phyloP scores from a whole-genome alignment of 306 rosid species.

The Corylus heterophylla region DNA sequence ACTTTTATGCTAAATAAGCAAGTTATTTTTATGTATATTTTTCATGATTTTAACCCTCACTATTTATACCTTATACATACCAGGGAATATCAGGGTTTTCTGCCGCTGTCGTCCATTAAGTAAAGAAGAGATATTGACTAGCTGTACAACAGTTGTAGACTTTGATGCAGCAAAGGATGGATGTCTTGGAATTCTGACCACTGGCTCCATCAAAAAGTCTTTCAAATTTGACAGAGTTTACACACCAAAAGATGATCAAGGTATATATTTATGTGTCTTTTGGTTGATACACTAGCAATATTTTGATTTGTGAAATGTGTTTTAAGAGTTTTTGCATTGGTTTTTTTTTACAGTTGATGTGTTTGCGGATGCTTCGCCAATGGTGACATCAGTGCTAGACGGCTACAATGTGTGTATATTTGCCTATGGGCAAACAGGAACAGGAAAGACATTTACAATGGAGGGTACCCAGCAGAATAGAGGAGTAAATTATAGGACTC shows the following conservation, averaged over 20 bases:
- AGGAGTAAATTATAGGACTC: conserved; percentile 89
- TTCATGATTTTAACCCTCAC: conserved; percentile 5
- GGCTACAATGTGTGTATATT: conserved; percentile 90
- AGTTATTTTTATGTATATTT: neutral
- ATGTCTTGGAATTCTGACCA: conserved; percentile 62
- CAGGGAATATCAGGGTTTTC: conserved; percentile 86
- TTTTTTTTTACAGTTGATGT: conserved; percentile 66
- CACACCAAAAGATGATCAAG: conserved; percentile 84
- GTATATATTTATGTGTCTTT: conserved; percentile 27
- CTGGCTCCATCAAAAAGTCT: conserved; percentile 58
- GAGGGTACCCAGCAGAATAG: conserved; percentile 80
- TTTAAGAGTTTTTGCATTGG: conserved; percentile 22
- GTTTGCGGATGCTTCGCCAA: conserved; percentile 77
- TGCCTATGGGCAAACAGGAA: conserved; percentile 95
- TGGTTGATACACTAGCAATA: neutral
- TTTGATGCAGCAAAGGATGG: conserved; percentile 87
- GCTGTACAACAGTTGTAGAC: conserved; percentile 66
- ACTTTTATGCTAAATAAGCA: neutral
- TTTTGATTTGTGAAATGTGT: neutral
- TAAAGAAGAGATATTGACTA: conserved; percentile 57
- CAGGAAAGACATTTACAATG: conserved; percentile 93
- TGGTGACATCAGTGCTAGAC: conserved; percentile 78
- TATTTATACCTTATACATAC: conserved; percentile 14
- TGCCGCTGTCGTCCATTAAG: conserved; percentile 92
- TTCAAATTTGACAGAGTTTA: conserved; percentile 83